A percentile compares a stretch with the other conserved stretches of the same genome.
Evolutionary conservation across 192 early-diverging fungal species (phyloP).

Genomic region (Coemansia sp.): DNA sequence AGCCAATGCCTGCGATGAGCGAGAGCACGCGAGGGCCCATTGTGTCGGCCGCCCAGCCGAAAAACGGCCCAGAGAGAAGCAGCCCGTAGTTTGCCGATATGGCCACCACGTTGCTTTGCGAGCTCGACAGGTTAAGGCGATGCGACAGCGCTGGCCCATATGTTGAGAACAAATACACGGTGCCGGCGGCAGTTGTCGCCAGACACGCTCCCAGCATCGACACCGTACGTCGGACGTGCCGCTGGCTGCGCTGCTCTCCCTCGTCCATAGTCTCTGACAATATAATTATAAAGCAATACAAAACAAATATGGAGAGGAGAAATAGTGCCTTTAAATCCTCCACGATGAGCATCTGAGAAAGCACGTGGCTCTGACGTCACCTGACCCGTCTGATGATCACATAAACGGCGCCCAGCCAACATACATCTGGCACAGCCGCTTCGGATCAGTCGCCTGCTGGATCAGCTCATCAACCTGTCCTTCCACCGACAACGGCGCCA

Average conservation of each 20-base stretch:
- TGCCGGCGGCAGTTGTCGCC: conserved; percentile 58
- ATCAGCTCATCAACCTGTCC: conserved; percentile 85
- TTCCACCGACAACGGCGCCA: conserved; percentile 63
- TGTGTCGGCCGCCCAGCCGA: conserved; percentile 59
- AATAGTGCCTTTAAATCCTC: neutral
- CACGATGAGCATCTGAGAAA: neutral
- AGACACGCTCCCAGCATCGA: conserved; percentile 54
- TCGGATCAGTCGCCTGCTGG: conserved; percentile 64
- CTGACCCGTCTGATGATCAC: conserved; percentile 13
- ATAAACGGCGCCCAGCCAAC: conserved; percentile 68
- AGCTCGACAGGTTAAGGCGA: conserved; percentile 57
- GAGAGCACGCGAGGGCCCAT: conserved; percentile 46
- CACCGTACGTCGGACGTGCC: conserved; percentile 41
- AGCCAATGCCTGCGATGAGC: conserved; percentile 34
- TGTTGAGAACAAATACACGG: conserved; percentile 65
- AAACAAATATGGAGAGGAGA: neutral
- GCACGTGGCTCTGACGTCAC: conserved; percentile 10
- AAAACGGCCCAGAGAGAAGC: conserved; percentile 60
- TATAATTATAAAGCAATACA: conserved; percentile 1
- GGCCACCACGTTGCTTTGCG: conserved; percentile 63
- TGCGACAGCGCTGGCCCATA: conserved; percentile 59
- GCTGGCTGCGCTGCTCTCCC: conserved; percentile 25
- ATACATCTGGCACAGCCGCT: conserved; percentile 82
- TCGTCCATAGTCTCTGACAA: neutral
- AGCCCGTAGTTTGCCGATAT: conserved; percentile 65